These are phyloP conservation scores for Didymella exigua DNA, from an alignment of 2,329 filamentous ascomycete species.

Conservation along the genomic window DNA sequence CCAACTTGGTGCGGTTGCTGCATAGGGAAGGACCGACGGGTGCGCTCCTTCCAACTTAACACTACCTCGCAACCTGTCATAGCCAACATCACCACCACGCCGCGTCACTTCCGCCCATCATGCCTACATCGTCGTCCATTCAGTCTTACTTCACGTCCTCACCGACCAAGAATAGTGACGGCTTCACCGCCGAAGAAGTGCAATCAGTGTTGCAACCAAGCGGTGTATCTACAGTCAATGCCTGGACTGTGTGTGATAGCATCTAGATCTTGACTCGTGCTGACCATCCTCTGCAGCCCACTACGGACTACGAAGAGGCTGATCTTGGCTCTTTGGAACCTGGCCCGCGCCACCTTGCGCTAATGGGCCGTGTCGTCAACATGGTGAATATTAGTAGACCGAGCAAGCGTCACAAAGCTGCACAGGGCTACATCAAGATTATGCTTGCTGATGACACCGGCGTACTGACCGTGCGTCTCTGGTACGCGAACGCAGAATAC, in stretches of 20 bases:
- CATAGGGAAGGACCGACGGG: neutral
- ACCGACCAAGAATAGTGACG: slow-evolving; percentile 51
- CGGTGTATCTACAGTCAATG: slow-evolving; percentile 27
- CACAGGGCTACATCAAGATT: slow-evolving; percentile 60
- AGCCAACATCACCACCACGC: neutral
- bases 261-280: neutral
- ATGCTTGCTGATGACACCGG: slow-evolving; percentile 63
- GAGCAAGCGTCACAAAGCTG: slow-evolving; percentile 52
- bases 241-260: slow-evolving; percentile 21
- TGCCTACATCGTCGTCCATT: slow-evolving; percentile 50
- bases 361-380: slow-evolving; percentile 64
- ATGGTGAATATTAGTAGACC: slow-evolving; percentile 54
- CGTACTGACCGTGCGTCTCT: slow-evolving; percentile 61
- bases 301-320: slow-evolving; percentile 55
- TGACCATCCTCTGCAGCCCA: slow-evolving; percentile 48
- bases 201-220: slow-evolving; percentile 47
- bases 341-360: slow-evolving; percentile 58
- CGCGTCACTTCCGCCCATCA: slow-evolving; percentile 15
- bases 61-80: neutral
- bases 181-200: slow-evolving; percentile 59
- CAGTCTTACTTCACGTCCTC: slow-evolving; percentile 51
- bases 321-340: slow-evolving; percentile 56
- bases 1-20: neutral
- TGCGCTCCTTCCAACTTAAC: slow-evolving; percentile 14
- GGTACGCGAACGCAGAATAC: slow-evolving; percentile 53